These are phyloP conservation scores for Gracilaria gracilis DNA, from an alignment of 23 red algal genomes.

Conservation along the genomic window DNA sequence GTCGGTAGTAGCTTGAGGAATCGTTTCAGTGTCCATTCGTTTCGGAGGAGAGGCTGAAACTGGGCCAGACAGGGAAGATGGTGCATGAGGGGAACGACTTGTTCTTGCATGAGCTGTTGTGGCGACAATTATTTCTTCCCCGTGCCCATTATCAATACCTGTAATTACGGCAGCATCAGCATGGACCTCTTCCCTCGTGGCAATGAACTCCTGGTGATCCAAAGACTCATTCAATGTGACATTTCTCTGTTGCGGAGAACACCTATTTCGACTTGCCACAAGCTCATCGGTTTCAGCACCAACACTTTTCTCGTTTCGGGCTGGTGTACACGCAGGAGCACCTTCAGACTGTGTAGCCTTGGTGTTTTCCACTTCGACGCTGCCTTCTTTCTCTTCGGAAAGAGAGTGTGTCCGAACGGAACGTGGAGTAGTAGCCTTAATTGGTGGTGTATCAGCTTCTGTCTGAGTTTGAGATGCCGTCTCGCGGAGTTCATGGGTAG, in stretches of 20 bases:
- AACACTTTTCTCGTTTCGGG: neutral
- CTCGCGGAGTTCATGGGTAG: neutral
- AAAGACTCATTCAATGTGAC: neutral
- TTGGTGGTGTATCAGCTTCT: neutral
- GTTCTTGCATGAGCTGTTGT: conserved; percentile 8
- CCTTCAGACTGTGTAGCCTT: neutral
- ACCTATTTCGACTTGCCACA: neutral
- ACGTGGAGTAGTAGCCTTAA: neutral
- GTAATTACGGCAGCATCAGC: conserved; percentile 1
- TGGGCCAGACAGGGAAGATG: neutral
- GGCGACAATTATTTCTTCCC: conserved; percentile 15
- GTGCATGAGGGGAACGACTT: neutral
- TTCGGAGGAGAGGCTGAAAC: neutral
- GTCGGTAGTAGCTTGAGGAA: neutral
- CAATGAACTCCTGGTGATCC: neutral
- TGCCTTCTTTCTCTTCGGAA: neutral
- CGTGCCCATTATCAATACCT: conserved; percentile 4
- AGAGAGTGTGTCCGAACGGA: neutral
- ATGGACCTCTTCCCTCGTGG: neutral
- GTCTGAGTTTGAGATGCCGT: neutral
- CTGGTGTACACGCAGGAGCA: neutral
- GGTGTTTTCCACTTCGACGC: neutral
- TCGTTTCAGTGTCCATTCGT: neutral
- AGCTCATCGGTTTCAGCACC: neutral
- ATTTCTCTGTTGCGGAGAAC: neutral